Base-by-base conservation (phyloP, 352 stramenopile genomes). In the Phytophthora cactorum region DNA sequence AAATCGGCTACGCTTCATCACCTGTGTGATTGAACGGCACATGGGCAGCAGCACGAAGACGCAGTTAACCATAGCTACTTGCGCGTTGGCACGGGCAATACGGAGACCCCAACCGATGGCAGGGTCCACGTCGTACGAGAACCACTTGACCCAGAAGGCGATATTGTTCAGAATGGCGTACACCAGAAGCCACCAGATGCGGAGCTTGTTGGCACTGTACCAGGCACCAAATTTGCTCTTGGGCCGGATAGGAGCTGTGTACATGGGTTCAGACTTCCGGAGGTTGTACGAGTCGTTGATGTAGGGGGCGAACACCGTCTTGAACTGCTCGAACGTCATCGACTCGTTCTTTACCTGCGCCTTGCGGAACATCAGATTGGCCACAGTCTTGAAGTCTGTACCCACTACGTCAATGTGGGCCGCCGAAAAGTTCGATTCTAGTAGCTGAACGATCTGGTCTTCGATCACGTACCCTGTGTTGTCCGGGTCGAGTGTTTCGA, bases 21-120 rank as follows among this genome's bases (percentile, higher is more conserved):
- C 79, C 29, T 85, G 73, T 29, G 82, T 84, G 61, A 95, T 90
- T 1, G 79, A 90, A 59, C 85, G 87, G 28, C 83, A 91, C 82
- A 95, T 93, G 22, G 87, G 84, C 12, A 93, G 47, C 22, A 95
- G 72, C 32, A 95, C 84, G 46, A 95, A 86, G 2, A 86, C 61
- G 45, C 78, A 85, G 66, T 93, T 93, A 34, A 95, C 64, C 83
- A 93, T 92, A 7, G 70, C 79, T 10, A 95, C 77, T 59, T 95
- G 87, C 4, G 87, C 86, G 60, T 80, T 90, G 25, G 77, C 85
- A 55, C 82, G 79, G 7, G 87, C 87, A 57, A 95, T 81, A 28
- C 86, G 79, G 27, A 92, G 70, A 22, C 84, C 84, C 76, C 85
- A 92, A 32, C 86, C 84, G 22, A 95, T 82, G 2, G 84, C 87